Conservation (phyloP, 345 rosid genomes). For the Eucalyptus microcorys region DNA sequence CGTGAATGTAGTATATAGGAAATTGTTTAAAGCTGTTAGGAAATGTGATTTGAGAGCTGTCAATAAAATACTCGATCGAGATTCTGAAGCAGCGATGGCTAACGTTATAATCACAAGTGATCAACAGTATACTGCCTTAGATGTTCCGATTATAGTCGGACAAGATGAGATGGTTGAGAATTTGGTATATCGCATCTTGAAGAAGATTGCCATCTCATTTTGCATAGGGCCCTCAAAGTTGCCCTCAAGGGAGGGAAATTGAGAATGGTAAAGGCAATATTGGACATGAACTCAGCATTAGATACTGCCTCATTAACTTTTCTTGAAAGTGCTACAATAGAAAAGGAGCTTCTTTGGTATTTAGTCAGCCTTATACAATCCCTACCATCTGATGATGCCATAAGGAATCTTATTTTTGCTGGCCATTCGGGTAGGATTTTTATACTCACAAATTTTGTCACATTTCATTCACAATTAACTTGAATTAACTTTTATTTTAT, state of each 20-base stretch:
- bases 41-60: not conserved
- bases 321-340: not conserved
- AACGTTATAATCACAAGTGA: not conserved
- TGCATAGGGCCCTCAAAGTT: too few species aligned
- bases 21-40: rapidly evolving
- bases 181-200: not conserved
- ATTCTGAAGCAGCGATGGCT: rapidly evolving
- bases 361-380: not conserved
- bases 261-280: rapidly evolving
- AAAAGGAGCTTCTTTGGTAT: not conserved
- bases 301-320: rapidly evolving
- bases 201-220: too few species aligned
- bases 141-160: not conserved
- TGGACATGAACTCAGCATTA: rapidly evolving
- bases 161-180: not conserved
- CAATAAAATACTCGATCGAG: not conserved
- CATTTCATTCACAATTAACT: not conserved
- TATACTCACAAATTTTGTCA: not conserved
- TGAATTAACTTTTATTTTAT: not conserved
- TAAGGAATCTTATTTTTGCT: not conserved
- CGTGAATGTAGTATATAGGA: rapidly evolving
- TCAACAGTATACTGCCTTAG: not conserved
- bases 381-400: not conserved
- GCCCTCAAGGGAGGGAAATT: not conserved
- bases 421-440: not conserved